Conservation (phyloP, 75 land plant species). For the Sequoia sempervirens region DNA sequence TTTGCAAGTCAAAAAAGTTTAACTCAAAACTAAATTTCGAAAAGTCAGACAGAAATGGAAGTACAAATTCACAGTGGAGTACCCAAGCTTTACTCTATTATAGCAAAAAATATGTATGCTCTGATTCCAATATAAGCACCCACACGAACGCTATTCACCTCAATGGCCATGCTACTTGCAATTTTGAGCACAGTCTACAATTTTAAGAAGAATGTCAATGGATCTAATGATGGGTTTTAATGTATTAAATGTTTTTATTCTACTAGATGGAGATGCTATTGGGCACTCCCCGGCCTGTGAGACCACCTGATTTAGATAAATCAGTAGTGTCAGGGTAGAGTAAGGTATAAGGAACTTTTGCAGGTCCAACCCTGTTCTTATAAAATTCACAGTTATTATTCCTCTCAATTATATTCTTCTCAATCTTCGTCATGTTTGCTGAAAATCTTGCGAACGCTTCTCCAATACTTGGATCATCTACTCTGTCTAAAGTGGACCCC, state of each 20-base stretch:
- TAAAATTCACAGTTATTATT: slow-evolving; percentile 24
- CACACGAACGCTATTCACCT: too few relatives aligned
- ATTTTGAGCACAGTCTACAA: too few relatives aligned
- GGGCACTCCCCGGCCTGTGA: slow-evolving; percentile 58
- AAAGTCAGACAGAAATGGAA: too few relatives aligned
- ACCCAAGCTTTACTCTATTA: too few relatives aligned
- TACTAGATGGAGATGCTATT: slow-evolving; percentile 56
- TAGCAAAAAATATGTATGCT: too few relatives aligned
- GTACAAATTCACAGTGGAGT: too few relatives aligned
- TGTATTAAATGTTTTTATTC: background rate
- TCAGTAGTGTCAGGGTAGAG: slow-evolving; percentile 14
- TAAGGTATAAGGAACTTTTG: slow-evolving; percentile 45
- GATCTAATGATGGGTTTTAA: too few relatives aligned
- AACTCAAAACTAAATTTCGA: too few relatives aligned
- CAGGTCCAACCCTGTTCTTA: slow-evolving; percentile 49
- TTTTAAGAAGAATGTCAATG: background rate
- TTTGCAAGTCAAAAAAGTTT: accelerated
- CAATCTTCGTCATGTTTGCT: slow-evolving; percentile 22
- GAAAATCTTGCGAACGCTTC: slow-evolving; percentile 30
- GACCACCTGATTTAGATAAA: slow-evolving; percentile 19
- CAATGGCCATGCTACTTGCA: too few relatives aligned
- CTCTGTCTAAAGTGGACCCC: slow-evolving; percentile 34
- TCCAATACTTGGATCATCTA: slow-evolving; percentile 13
- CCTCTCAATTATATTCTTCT: slow-evolving; percentile 34
- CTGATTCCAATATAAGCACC: too few relatives aligned